Base-by-base conservation (phyloP, 352 stramenopile species). In the Globisporangium paroecandrum region DNA sequence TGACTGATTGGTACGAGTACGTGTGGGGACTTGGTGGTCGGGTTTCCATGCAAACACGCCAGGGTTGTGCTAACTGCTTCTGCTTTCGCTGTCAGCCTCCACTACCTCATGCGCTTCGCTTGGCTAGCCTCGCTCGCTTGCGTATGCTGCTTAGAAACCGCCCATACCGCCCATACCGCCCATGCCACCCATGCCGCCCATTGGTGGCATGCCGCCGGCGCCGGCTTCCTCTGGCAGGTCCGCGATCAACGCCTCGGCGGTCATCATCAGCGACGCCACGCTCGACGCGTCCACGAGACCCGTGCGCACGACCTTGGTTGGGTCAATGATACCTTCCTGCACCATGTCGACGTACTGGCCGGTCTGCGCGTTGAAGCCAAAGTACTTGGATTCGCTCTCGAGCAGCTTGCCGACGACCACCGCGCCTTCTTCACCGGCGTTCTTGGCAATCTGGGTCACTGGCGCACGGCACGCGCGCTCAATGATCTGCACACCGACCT, bases 181-280 rank as follows among this genome's bases (percentile, higher is more conserved):
- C 79, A 90, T 90, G 66, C 84, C 85, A 46, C 79, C 80, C 82
- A 93, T 93, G 69, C 90, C 91, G 38, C 76, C 81, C 88, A 97
- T 97, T 4, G 86, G 86, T 20, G 69, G 71, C 57, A 75, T 79
- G 47, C 66, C 77, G 43, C 58, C 71, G 1, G 75, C 71, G 27
- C 85, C 87, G 1, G 89, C 80, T 69, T 98, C 91, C 62, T 94
- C 85, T 49, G 97, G 97, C 72, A 98, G 77, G 78, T 99, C 97
- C 7, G 92, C 93, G 78, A 99, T 98, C 74, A 99, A 96, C 41
- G 96, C 89, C 78, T 99, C 98, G 27, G 97, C 98, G n/a, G 98
- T 99, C 82, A 99, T 99, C 77, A 99, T 97, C 61, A 99, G 87
- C 76, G 95, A 98, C 41, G 98, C 97, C 27, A 99, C 98, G 75